These are phyloP conservation scores for Camellia granthamiana DNA, from an alignment of 148 eudicot genomes.

Conservation along the genomic window DNA sequence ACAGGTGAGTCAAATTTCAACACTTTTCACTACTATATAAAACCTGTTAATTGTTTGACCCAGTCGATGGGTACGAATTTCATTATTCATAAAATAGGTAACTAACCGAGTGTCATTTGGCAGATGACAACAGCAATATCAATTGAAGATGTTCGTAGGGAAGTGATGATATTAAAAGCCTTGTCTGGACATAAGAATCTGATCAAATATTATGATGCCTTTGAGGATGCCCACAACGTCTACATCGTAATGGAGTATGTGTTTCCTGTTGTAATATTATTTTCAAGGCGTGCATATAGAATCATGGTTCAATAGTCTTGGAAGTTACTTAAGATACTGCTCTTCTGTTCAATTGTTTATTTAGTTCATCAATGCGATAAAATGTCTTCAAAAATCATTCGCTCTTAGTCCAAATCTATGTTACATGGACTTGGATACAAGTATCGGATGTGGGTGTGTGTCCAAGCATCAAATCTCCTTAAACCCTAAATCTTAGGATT, in stretches of 20 bases:
- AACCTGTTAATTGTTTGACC: not conserved
- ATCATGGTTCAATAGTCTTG: not conserved
- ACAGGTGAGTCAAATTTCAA: no score
- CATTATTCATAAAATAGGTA: not conserved
- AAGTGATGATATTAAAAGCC: conserved; percentile 89
- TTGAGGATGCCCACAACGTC: conserved; percentile 82
- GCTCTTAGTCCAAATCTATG: not conserved
- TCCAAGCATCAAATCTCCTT: no score
- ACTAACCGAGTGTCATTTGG: conserved; percentile 21
- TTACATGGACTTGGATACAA: no score
- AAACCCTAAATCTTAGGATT: no score
- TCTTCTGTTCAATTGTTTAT: not conserved
- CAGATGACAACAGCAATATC: conserved; percentile 98
- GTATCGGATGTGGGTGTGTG: no score
- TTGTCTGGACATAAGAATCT: conserved; percentile 80
- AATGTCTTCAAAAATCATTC: not conserved
- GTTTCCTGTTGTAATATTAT: not conserved
- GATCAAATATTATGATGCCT: conserved; percentile 79
- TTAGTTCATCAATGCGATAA: not conserved
- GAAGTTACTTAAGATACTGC: not conserved
- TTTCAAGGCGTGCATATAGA: not conserved
- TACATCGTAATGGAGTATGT: conserved; percentile 97
- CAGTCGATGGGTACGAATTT: not conserved
- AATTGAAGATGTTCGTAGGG: conserved; percentile 97
- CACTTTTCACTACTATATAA: not conserved